Conservation (phyloP, 2,329 filamentous ascomycete species). For the Penicillium sp. region DNA sequence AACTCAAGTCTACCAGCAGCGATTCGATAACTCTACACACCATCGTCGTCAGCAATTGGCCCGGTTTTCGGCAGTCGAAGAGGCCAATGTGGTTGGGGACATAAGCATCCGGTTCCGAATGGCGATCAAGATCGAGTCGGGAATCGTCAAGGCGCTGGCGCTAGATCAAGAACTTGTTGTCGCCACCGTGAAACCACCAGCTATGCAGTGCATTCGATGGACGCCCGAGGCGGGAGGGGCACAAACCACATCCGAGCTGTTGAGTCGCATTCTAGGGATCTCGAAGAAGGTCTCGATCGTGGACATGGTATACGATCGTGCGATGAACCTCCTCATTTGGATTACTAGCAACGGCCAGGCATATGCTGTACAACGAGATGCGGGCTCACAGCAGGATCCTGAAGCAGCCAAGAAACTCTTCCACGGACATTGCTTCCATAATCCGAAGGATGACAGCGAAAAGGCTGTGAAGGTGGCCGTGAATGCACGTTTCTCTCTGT, state of each 20-base stretch:
- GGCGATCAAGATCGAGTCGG: conserved; percentile 97
- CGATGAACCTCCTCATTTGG: conserved; percentile 96
- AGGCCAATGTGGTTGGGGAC: conserved; percentile 77
- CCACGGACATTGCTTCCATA: conserved; percentile 86
- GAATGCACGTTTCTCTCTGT: conserved; percentile 90
- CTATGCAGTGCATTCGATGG: conserved; percentile 97
- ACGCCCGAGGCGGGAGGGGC: conserved; percentile 74
- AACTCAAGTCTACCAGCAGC: conserved; percentile 78
- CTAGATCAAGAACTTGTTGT: conserved; percentile 91
- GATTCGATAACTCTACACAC: conserved; percentile 57
- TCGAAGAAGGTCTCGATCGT: conserved; percentile 71
- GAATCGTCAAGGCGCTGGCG: conserved; percentile 81
- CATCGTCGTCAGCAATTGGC: conserved; percentile 46
- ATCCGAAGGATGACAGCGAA: conserved; percentile 58
- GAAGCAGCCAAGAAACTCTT: conserved; percentile 66
- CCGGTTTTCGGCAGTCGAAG: conserved; percentile 67
- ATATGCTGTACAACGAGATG: conserved; percentile 79
- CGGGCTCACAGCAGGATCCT: conserved; percentile 42
- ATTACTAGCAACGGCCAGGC: conserved; percentile 81
- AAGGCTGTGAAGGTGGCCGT: conserved; percentile 74
- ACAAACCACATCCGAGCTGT: conserved; percentile 85
- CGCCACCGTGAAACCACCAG: conserved; percentile 83
- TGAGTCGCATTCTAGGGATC: conserved; percentile 83
- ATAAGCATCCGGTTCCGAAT: conserved; percentile 90
- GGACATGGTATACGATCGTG: conserved; percentile 90